Percentiles rank a stretch among this genome's conserved stretches.
Conservation (phyloP, 1,284 basidiomycete genomes). For the Ganoderma sp. region DNA sequence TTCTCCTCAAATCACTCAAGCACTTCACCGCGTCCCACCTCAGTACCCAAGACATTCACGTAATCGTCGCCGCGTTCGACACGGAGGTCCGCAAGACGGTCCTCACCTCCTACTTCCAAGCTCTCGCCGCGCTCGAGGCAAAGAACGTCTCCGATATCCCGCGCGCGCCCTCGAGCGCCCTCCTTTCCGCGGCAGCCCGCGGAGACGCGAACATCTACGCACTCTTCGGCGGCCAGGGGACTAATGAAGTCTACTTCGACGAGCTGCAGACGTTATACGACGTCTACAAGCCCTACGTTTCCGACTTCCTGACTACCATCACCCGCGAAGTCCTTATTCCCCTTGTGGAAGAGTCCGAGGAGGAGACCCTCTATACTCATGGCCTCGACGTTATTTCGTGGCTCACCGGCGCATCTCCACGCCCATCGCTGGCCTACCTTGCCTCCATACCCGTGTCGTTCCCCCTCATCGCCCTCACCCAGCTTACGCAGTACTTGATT, state of each 20-base stretch:
- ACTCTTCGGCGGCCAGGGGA: constrained; percentile 98
- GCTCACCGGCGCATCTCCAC: constrained; percentile 74
- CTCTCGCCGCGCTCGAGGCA: constrained; percentile 75
- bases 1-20: constrained; percentile 76
- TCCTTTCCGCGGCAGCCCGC: constrained; percentile 73
- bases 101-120: constrained; percentile 82
- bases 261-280: constrained; percentile 93
- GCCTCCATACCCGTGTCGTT: constrained; percentile 95
- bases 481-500: constrained; percentile 91
- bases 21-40: constrained; percentile 85
- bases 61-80: constrained; percentile 78
- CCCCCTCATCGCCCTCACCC: constrained; percentile 94
- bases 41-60: constrained; percentile 77
- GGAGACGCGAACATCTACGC: constrained; percentile 87
- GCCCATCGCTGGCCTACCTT: constrained; percentile 87
- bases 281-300: constrained; percentile 87
- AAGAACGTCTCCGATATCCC: constrained; percentile 66
- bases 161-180: constrained; percentile 70
- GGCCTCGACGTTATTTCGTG: constrained; percentile 87
- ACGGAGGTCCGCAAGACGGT: constrained; percentile 78
- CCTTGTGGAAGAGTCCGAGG: constrained; percentile 68
- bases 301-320: constrained; percentile 69
- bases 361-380: constrained; percentile 75
- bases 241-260: constrained; percentile 97
- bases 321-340: constrained; percentile 75